A percentile compares a stretch with the other conserved stretches of the same genome.
phyloP scores from a whole-genome alignment of 768 basidiomycete species.

The Lanmaoa pseudosensibilis region DNA sequence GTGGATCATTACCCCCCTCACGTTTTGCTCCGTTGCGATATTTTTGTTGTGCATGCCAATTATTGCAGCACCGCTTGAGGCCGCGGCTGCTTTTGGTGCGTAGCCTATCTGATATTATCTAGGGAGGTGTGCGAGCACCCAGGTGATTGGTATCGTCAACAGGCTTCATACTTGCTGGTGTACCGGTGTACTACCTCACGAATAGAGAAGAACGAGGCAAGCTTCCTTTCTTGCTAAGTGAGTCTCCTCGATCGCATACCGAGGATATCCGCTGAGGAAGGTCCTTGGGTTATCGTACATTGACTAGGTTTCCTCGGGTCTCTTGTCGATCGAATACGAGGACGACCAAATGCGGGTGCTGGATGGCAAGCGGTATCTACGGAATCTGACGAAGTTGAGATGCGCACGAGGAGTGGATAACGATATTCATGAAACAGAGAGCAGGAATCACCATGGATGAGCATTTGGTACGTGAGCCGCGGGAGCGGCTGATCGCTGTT shows the following conservation, averaged over 20 bases:
- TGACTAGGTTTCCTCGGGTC: constrained; percentile 42
- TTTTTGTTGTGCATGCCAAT: constrained; percentile 87
- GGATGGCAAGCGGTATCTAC: constrained; percentile 83
- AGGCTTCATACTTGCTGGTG: constrained; percentile 78
- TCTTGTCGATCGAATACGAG: constrained; percentile 47
- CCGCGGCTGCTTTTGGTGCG: constrained; percentile 81
- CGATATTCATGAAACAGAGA: not conserved
- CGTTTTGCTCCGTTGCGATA: constrained; percentile 71
- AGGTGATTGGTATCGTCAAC: constrained; percentile 3
- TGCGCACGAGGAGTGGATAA: constrained; percentile 21
- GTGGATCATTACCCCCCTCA: constrained; percentile 87
- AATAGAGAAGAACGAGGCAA: constrained; percentile 48
- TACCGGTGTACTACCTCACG: constrained; percentile 84
- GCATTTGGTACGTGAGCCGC: not conserved
- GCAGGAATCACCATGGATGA: not conserved
- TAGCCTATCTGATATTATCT: not conserved
- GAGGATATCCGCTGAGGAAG: constrained; percentile 2
- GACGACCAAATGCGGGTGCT: constrained; percentile 51
- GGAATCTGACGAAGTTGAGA: constrained; percentile 67
- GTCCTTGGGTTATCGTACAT: not conserved
- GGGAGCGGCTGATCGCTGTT: not conserved
- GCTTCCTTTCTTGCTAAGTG: constrained; percentile 35
- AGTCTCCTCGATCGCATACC: constrained; percentile 21
- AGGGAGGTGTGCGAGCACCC: not conserved
- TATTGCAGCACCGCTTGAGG: constrained; percentile 88